Percentiles rank a stretch among this genome's conserved stretches.
Evolutionary conservation across 2,329 filamentous ascomycete genomes (phyloP).

Genomic region (Colletotrichum higginsianum): DNA sequence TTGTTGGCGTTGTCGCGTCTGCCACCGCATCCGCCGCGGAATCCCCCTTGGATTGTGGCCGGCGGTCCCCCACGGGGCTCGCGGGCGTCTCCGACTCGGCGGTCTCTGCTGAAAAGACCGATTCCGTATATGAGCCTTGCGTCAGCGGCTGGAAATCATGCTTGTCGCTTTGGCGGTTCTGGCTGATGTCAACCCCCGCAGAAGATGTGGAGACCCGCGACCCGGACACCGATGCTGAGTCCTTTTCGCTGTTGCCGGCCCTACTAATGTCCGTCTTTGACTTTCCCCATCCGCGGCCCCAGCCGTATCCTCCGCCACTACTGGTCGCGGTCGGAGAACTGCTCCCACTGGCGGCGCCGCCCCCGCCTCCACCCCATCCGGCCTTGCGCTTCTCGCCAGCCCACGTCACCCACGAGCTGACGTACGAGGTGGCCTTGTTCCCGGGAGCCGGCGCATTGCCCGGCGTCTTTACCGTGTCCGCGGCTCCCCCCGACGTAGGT

Average conservation of each 20-base stretch:
- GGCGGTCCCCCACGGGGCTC: constrained; percentile 25
- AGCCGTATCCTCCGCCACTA: constrained; percentile 45
- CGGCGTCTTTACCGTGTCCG: constrained; percentile 60
- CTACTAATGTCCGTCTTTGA: constrained; percentile 42
- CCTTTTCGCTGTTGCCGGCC: constrained; percentile 38
- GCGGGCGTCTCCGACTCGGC: constrained; percentile 31
- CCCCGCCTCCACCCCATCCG: constrained; percentile 52
- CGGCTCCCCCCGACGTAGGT: constrained; percentile 47
- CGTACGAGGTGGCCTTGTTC: constrained; percentile 73
- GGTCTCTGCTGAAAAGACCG: constrained; percentile 57
- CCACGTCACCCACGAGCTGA: constrained; percentile 79
- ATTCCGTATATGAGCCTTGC: constrained; percentile 62
- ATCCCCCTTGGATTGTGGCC: constrained; percentile 27
- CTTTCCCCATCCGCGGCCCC: constrained; percentile 52
- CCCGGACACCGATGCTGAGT: constrained; percentile 47
- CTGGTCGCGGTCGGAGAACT: constrained; percentile 9
- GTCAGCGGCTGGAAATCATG: constrained; percentile 51
- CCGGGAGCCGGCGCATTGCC: constrained; percentile 65
- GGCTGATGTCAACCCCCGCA: constrained; percentile 16
- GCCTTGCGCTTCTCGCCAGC: constrained; percentile 81
- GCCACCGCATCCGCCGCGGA: background rate
- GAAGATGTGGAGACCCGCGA: constrained; percentile 32
- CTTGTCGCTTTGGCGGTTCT: constrained; percentile 18
- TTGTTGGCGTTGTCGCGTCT: background rate
- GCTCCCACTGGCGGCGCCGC: constrained; percentile 20